Evolutionary conservation across 352 stramenopile species (phyloP).

Genomic region (Pythium volutum): DNA sequence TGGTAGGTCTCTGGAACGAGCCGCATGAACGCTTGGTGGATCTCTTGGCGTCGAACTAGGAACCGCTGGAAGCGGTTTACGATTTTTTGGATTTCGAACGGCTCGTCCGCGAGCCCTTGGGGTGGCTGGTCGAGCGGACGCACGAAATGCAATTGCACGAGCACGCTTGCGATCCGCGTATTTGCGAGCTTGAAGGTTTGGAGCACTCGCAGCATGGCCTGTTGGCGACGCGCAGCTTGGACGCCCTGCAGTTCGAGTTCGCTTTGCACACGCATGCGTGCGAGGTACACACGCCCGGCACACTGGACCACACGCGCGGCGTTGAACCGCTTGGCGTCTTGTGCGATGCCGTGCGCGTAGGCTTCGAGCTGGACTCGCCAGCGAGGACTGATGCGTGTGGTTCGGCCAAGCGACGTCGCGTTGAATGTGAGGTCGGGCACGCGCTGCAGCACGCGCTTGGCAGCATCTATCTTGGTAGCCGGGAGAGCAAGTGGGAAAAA

Average conservation of each 20-base stretch:
- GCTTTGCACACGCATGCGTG: slow-evolving; percentile 51
- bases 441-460: slow-evolving; percentile 53
- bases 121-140: slow-evolving; percentile 45
- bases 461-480: slow-evolving; percentile 49
- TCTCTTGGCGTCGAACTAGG: slow-evolving; percentile 46
- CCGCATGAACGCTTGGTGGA: slow-evolving; percentile 44
- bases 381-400: slow-evolving; percentile 35
- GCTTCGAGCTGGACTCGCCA: slow-evolving; percentile 58
- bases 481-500: slow-evolving; percentile 70
- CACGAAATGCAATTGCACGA: slow-evolving; percentile 69
- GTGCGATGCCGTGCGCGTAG: slow-evolving; percentile 57
- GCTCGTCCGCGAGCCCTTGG: slow-evolving; percentile 47
- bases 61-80: slow-evolving; percentile 54
- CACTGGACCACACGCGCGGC: slow-evolving; percentile 75
- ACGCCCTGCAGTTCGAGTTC: slow-evolving; percentile 71
- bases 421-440: slow-evolving; percentile 66
- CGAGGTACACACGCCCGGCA: slow-evolving; percentile 62
- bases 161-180: slow-evolving; percentile 58
- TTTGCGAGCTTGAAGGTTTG: slow-evolving; percentile 60
- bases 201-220: slow-evolving; percentile 45
- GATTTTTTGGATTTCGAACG: slow-evolving; percentile 53
- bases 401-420: slow-evolving; percentile 36
- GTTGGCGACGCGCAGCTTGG: slow-evolving; percentile 55
- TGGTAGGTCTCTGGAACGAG: slow-evolving; percentile 56
- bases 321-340: slow-evolving; percentile 66